Evolutionary conservation across 2,329 filamentous ascomycete species (phyloP), one percentile per base, ranked within the genome.

Genomic region (Endothia cerciana): DNA sequence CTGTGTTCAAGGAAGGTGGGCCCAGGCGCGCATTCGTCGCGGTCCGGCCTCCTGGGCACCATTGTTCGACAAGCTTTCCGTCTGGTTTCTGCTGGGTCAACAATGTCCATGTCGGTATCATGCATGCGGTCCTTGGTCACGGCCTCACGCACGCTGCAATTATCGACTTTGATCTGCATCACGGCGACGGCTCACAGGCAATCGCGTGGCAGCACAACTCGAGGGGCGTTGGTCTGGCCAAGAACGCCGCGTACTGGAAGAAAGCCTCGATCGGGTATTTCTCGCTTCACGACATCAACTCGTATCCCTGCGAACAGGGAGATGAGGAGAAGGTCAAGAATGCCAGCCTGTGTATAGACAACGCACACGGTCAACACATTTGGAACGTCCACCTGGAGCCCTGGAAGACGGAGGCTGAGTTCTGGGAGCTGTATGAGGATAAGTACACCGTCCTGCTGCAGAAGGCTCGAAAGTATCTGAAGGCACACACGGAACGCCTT

Each of bases 21-120:
- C 89, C 90, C 28, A 88, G 85, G 56, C 88, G 93, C 64, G 93
- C 94, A 0, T 99, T 99, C 76, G 93, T 98, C 60, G 94, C 91
- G 36, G 91, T 98, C 60, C 89, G 95, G 40, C 95, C 95, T 4
- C 95, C 95, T 0, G 95, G 95, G 0, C 95, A 99, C 75, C 95
- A 99, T 75, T 99, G 95, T 78, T 97, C 94, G 2, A 88, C 92
- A 4, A 87, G 91, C 60, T 90, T 91, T 72, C 95, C 95, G 0
- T 97, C 94, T 2, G 95, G 95, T 0, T 99, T 99, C 75, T 99
- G 95, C 80, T 99, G 95, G 94, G 81, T 99, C 60, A 99, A 99
- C 77, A 99, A 99, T 74, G 93, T 99, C 0, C 94, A 98, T 74
- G 92, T 99, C 28, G 95, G 94, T 0, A 97, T 99, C 70, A 91